These are phyloP conservation scores for Fusarium sp. DNA, from an alignment of 2,329 filamentous ascomycete species.

Conservation along the genomic window DNA sequence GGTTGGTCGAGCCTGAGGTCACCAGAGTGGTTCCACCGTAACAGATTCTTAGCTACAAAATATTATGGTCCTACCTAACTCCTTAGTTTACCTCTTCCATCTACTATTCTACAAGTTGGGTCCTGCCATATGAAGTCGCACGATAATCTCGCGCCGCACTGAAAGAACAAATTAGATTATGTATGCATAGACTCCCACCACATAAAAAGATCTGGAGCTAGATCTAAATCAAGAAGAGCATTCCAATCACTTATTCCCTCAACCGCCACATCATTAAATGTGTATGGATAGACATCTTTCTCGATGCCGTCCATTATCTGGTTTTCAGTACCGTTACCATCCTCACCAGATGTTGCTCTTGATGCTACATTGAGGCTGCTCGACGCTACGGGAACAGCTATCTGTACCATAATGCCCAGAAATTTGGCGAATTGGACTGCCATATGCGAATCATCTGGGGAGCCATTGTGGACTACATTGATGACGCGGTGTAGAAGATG, in stretches of 20 bases:
- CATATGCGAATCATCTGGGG: not conserved
- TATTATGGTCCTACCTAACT: too few relatives aligned
- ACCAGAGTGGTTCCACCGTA: not conserved
- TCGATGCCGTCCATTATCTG: not conserved
- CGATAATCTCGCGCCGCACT: not conserved
- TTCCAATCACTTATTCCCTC: not conserved
- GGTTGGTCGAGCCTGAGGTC: not conserved
- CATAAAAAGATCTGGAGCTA: not conserved
- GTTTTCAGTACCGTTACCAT: fast-evolving
- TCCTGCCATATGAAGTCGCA: fast-evolving
- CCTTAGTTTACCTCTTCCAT: not conserved
- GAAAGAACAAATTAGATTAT: not conserved
- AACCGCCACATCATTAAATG: not conserved
- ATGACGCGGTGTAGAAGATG: not conserved
- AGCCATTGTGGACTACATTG: not conserved
- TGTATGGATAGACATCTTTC: not conserved
- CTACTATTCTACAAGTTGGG: fast-evolving
- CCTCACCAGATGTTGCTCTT: too few relatives aligned
- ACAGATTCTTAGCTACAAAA: too few relatives aligned
- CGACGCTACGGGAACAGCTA: not conserved
- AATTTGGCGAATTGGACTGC: not conserved
- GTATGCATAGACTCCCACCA: not conserved
- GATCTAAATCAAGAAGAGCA: not conserved
- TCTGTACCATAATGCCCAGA: not conserved
- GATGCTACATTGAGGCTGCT: not conserved